Base-by-base conservation (phyloP, 352 stramenopile genomes). In the Pythium volutum region DNA sequence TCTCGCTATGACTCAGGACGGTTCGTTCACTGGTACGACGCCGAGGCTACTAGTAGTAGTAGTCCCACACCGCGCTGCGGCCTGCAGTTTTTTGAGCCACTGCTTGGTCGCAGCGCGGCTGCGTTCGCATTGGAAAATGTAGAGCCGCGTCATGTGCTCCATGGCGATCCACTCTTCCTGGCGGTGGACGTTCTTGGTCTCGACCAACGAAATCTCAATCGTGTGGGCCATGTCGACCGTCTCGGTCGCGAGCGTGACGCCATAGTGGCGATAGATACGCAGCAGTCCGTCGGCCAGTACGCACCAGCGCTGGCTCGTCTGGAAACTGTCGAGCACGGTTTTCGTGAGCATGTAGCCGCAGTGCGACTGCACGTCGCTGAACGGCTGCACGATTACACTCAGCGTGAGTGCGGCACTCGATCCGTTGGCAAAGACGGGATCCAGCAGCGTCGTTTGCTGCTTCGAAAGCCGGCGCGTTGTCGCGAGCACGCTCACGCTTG, bases 291-390 rank as follows among this genome's bases (percentile, higher is more conserved):
- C 79, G 4, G 79, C 77, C 22, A 91, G 64, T 9, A 89, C 81
- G 43, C 81, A 91, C 81, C 81, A 91, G n/a, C 81, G 81, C 39
- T 71, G 65, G 49, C 73, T 87, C 14, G 77, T 72, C 49, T 86
- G 79, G 43, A 84, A 76, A 33, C 72, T 85, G 20, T 88, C 79
- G 18, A 89, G 58, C 43, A 81, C 76, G 49, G 73, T 79, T 55
- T 89, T 91, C 55, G 81, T 73, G 39, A 79, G 74, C 64, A 91
- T 72, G 56, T 84, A 91, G 0, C 81, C 81, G 52, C 81, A 91
- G 59, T 86, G 70, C 6, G 79, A 79, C 53, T 77, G 59, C 3
- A 70, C 66, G 20, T 87, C 74, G 18, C 69, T 71, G 47, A 77
- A 87, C 8, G 77, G 81, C 29, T 72, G 65, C 34, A 89, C 41